Evolutionary conservation across 768 basidiomycete genomes (phyloP), one percentile per base, ranked within the genome.

Genomic region (Tulasnella sp.): DNA sequence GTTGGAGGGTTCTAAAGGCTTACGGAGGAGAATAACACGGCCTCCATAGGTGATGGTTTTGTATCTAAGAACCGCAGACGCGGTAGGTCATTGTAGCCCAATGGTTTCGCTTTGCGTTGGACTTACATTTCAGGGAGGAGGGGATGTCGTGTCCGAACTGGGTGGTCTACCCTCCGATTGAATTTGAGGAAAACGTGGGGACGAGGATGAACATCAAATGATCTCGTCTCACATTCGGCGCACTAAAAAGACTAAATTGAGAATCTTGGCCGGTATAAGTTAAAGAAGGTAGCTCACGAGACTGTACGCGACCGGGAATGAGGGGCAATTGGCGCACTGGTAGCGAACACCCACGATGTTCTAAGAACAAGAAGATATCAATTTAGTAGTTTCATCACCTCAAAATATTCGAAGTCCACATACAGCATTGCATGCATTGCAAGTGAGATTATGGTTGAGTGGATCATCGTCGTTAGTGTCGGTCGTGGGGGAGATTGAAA

Each of bases 271-370:
- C 8, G 74, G 52, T 21, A 74, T 58, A 7, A 56, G 2, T n/a
- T 62, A 38, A 89, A 79, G 2, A 18, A 18, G 0, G 19, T 18
- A 18, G 44, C 44, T 44, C 83, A 97, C 96, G 83, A 98, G 85
- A 84, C 89, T 97, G 84, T 90, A 96, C 16, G 90, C 84, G 31
- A 85, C 86, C 0, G 94, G 91, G 52, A 87, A 87, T 5, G 96
- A 96, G 0, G 94, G 90, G 83, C 97, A 98, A 80, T 92, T 93
- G 18, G 92, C 94, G 83, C 97, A 98, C 83, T 98, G 96, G 84
- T 93, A 98, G 56, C 96, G 88, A 71, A 89, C 86, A 5, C 97
- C 96, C 75, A 91, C 84, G 78, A 97, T 96, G 38, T 87, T 85
- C 93, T 95, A 82, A 80, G 74, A 40, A 10, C 24, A 31, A 34